Base-by-base conservation (phyloP, 257 asterid genomes). In the Verbascum thapsus region DNA sequence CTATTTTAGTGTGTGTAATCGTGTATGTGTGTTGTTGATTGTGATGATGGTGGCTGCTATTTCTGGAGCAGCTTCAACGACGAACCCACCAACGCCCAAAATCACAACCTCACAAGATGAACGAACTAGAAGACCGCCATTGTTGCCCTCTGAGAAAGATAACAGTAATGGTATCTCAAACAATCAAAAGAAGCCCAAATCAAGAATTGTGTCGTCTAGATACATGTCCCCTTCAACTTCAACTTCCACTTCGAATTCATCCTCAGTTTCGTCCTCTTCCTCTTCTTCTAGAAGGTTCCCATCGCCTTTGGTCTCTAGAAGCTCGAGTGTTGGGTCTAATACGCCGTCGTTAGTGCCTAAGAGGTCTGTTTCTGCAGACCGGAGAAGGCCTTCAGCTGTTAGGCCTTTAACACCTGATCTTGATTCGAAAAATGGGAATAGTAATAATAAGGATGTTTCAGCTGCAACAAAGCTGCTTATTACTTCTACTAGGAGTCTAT, bases 141-240 rank as follows among this genome's bases (percentile, higher is more conserved):
- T 92, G 84, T 65, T 87, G 80, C 88, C 91, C n/a, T 89, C 98
- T 42, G 97, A 82, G 73, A 92, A 77, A 64, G 94, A 76, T 54
- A 76, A 76, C 48, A 69, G 66, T 49, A 85, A 85, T 83, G 94
- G 84, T 50, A 50, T 73, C 74, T 66, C 79, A 20, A 59, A 40
- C 63, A 74, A 76, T 73, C 80, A 76, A 8, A 90, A 75, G 66
- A 87, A 77, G 53, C 94, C 94, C 71, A 94, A 85, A 90, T 81
- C 90, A 39, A 85, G 74, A 75, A 77, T 74, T 53, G 95, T 87
- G 10, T 80, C 95, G 64, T 94, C 99, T 23, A 79, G 96, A 66
- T 87, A 89, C 69, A 75, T 83, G 95, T 89, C 97, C 67, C 94
- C 99, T 76, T 87, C 97, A 0, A 73, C 88, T 67, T 84, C 96